Conservation (phyloP, 345 rosid species). For the Eucalyptus pauciflora region DNA sequence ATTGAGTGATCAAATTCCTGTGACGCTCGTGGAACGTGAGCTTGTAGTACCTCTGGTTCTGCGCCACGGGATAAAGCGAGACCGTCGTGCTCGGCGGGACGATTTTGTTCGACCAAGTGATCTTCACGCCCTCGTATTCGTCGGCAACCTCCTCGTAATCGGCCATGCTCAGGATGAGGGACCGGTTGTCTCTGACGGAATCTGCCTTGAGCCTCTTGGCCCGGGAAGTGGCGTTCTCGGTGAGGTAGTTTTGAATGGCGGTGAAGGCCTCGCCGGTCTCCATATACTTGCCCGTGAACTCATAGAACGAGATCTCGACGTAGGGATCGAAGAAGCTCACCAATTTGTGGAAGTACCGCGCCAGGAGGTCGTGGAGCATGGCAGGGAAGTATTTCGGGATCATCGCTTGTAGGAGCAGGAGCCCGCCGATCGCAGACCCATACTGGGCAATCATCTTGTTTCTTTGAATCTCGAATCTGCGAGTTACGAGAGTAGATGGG, state of each 20-base stretch:
- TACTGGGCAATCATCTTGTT: not conserved
- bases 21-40: not conserved
- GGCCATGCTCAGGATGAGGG: constrained; percentile 1
- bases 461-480: not conserved
- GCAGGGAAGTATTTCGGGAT: not conserved
- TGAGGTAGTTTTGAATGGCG: constrained; percentile 2
- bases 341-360: not conserved
- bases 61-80: not conserved
- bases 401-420: not conserved
- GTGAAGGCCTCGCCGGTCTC: not conserved
- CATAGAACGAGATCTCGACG: constrained; percentile 1
- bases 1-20: not conserved
- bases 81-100: not conserved
- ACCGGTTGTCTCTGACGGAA: not conserved
- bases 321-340: not conserved
- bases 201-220: constrained; percentile 7
- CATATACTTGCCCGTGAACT: not conserved
- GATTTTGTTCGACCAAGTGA: not conserved
- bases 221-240: not conserved
- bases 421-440: not conserved
- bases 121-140: not conserved
- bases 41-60: not conserved
- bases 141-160: constrained; percentile 5
- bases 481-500: not conserved
- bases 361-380: not conserved